Evolutionary conservation across 352 stramenopile genomes (phyloP).

Genomic region (Phytophthora kernoviae): DNA sequence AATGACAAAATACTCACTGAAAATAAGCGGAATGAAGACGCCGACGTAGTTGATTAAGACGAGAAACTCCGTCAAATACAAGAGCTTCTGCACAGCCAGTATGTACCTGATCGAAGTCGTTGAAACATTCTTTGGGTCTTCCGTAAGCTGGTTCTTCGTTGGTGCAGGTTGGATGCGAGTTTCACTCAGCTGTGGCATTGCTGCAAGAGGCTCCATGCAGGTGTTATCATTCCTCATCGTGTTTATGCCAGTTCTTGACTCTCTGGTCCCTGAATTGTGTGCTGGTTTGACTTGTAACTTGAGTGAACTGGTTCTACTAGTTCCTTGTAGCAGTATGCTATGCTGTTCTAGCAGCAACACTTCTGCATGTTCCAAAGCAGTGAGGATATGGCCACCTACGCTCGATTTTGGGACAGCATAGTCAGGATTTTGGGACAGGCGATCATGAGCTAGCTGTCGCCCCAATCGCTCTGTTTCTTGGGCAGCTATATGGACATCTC

Average conservation of each 20-base stretch:
- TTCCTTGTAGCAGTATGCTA: neutral
- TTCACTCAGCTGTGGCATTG: neutral
- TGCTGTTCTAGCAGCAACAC: neutral
- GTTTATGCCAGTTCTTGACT: neutral
- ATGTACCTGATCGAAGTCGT: slow-evolving; percentile 3
- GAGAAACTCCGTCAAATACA: slow-evolving; percentile 33
- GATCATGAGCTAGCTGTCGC: slow-evolving; percentile 6
- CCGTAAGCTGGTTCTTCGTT: neutral
- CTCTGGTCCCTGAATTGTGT: neutral
- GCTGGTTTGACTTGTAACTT: neutral
- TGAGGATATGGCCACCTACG: slow-evolving; percentile 9
- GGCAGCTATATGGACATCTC: slow-evolving; percentile 14
- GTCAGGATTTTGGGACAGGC: slow-evolving; percentile 1
- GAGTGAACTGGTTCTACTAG: slow-evolving; percentile 1
- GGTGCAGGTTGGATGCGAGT: slow-evolving; percentile 7
- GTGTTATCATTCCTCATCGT: neutral
- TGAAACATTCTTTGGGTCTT: neutral
- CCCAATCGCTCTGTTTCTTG: slow-evolving; percentile 1
- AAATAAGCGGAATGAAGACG: slow-evolving; percentile 34
- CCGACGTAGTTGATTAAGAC: slow-evolving; percentile 33
- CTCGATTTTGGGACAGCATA: slow-evolving; percentile 8
- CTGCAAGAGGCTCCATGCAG: neutral
- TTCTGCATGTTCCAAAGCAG: slow-evolving; percentile 7
- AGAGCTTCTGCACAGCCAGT: slow-evolving; percentile 4
- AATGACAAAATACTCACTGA: slow-evolving; percentile 15